Evolutionary conservation across 2,329 filamentous ascomycete species (phyloP).

Genomic region (Fusarium verrucosum): DNA sequence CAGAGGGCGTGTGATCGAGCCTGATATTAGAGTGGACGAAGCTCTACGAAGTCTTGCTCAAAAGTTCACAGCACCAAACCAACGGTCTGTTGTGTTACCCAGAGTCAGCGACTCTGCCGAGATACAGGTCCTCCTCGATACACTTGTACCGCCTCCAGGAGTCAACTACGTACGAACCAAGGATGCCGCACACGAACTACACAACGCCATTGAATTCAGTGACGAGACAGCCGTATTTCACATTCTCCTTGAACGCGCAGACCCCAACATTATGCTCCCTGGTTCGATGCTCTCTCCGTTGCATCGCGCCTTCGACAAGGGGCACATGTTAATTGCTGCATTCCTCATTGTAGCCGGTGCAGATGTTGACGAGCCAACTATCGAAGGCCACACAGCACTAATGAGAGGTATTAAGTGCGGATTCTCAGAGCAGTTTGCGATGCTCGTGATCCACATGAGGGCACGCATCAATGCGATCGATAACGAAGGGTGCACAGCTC

Average conservation of each 20-base stretch:
- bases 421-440: constrained; percentile 44
- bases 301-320: constrained; percentile 42
- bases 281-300: constrained; percentile 43
- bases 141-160: constrained; percentile 39
- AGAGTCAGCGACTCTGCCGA: constrained; percentile 44
- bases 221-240: constrained; percentile 43
- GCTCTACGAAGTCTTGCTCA: constrained; percentile 40
- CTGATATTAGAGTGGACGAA: constrained; percentile 40
- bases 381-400: constrained; percentile 40
- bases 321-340: constrained; percentile 42
- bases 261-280: constrained; percentile 41
- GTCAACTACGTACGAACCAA: constrained; percentile 34
- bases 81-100: constrained; percentile 37
- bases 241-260: constrained; percentile 37
- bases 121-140: constrained; percentile 43
- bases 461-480: constrained; percentile 40
- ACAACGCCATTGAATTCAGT: constrained; percentile 38
- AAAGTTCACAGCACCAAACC: constrained; percentile 39
- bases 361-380: constrained; percentile 43
- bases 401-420: constrained; percentile 44
- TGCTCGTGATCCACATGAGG: constrained; percentile 38
- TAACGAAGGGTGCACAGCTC: constrained; percentile 40
- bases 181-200: constrained; percentile 38
- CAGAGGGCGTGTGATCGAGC: constrained; percentile 43
- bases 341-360: constrained; percentile 44